Base-by-base conservation (phyloP, 768 basidiomycete genomes). In the Hortiboletus campestris region DNA sequence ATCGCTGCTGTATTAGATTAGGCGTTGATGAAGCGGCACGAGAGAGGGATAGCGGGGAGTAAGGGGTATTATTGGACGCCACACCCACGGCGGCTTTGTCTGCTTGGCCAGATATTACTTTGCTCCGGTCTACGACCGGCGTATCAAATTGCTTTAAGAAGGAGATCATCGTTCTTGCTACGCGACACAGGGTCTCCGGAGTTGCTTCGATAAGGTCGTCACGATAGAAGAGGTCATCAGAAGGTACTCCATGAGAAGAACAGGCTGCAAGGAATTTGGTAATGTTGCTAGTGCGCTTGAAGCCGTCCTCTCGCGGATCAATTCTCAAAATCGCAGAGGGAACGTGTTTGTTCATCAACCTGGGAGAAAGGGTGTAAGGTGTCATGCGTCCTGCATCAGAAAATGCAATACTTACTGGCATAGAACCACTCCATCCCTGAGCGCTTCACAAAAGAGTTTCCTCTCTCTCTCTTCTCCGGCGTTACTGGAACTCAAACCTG, bases 391-490 rank as follows among this genome's bases (percentile, higher is more conserved):
- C 42, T 48, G 49, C 59, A 31, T 43, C 53, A 39, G 49, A 44
- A 53, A 60, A 28, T 55, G 41, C 39, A 49, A 59, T 35, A 85
- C 93, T 75, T 66, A 95, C 94, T 91, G 86, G 84, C 94, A 94
- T 22, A 96, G 79, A 20, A 95, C 82, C 69, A 85, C 88, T 1
- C 94, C 94, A 74, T 96, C 94, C 63, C 84, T 74, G 52, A 95
- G 67, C 0, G 89, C 84, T 51, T 94, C 90, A 34, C 78, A 76
- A 64, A 94, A 96, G 32, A 83, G 69, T 50, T 77, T 79, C 59
- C 87, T 75, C 71, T 94, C 90, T 64, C 85, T 78, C 60, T 92
- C 91, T 72, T 89, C 91, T 35, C 85, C 86, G 29, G 77, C 75
- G 22, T 76, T 73, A 61, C 78, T 77, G 17, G 73, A 68, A 39